These are phyloP conservation scores for Lachnellula suecica DNA, from an alignment of 2,329 filamentous ascomycete species.

Conservation along the genomic window DNA sequence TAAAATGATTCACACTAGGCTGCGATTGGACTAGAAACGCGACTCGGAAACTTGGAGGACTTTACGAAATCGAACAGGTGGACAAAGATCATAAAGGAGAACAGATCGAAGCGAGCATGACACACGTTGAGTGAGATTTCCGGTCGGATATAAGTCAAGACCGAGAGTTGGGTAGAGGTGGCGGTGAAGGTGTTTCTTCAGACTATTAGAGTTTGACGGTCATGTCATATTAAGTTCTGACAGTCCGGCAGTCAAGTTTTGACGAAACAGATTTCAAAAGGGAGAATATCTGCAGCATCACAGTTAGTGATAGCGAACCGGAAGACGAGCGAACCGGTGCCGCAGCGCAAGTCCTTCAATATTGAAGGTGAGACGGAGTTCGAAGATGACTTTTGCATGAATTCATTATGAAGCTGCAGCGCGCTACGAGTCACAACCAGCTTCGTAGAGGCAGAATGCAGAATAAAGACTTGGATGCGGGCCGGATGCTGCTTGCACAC, in stretches of 20 bases:
- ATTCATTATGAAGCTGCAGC: not conserved
- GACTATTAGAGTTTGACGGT: conserved; percentile 4
- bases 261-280: not conserved
- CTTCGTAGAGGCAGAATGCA: conserved; percentile 3
- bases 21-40: conserved; percentile 9
- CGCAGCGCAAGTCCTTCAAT: conserved; percentile 3
- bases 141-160: not conserved
- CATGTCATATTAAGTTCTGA: conserved; percentile 8
- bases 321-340: conserved; percentile 16
- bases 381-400: conserved; percentile 13
- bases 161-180: conserved; percentile 8
- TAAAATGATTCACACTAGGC: conserved; percentile 14
- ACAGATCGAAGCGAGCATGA: not conserved
- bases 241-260: conserved; percentile 5
- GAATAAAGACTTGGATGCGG: not conserved
- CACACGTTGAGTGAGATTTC: not conserved
- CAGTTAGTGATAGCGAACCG: conserved; percentile 7
- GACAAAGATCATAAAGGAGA: too few species aligned
- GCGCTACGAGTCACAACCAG: conserved; percentile 7
- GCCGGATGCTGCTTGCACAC: not conserved
- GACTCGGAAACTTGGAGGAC: conserved; percentile 7
- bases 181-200: conserved; percentile 15
- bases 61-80: too few species aligned
- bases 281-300: conserved; percentile 11
- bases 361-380: conserved; percentile 9